A percentile compares a stretch with the other conserved stretches of the same genome.
These are phyloP conservation scores for Salix koriyanagi DNA, from an alignment of 345 rosid species.

Conservation along the genomic window DNA sequence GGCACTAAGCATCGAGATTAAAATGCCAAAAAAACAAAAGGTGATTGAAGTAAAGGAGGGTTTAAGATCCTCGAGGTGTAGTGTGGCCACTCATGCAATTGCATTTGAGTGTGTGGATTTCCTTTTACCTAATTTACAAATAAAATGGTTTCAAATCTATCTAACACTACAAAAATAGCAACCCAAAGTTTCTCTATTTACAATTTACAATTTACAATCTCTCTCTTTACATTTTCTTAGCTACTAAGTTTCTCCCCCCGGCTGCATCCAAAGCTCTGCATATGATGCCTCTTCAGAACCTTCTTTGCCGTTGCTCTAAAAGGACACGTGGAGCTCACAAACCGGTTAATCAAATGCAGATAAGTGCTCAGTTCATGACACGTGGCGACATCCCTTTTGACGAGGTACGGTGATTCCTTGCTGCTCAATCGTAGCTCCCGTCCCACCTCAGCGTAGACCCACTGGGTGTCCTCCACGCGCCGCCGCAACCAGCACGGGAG, in stretches of 20 bases:
- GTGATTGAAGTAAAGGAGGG: no score
- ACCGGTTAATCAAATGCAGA: conserved; percentile 58
- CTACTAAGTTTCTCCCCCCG: neutral
- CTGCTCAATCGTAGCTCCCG: conserved; percentile 67
- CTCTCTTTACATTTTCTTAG: no score
- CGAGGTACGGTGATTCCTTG: conserved; percentile 57
- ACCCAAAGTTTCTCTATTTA: neutral
- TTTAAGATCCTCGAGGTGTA: no score
- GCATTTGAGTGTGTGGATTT: no score
- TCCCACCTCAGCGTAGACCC: conserved; percentile 82
- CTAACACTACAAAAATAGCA: no score
- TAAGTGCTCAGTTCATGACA: conserved; percentile 87
- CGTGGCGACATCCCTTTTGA: conserved; percentile 50
- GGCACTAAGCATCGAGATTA: no score
- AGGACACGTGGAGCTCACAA: conserved; percentile 71
- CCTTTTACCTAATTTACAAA: neutral
- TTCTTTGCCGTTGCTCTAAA: conserved; percentile 51
- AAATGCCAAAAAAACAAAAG: no score
- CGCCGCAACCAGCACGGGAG: conserved; percentile 56
- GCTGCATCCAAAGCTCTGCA: neutral
- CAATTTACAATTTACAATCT: no score
- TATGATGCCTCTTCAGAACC: conserved; percentile 21
- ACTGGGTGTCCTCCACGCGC: conserved; percentile 55
- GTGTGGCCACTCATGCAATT: no score
- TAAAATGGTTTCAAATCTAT: neutral